A percentile compares a stretch with the other conserved stretches of the same genome.
Conservation (phyloP, 2,329 filamentous ascomycete species). For the Fusarium robinianum region DNA sequence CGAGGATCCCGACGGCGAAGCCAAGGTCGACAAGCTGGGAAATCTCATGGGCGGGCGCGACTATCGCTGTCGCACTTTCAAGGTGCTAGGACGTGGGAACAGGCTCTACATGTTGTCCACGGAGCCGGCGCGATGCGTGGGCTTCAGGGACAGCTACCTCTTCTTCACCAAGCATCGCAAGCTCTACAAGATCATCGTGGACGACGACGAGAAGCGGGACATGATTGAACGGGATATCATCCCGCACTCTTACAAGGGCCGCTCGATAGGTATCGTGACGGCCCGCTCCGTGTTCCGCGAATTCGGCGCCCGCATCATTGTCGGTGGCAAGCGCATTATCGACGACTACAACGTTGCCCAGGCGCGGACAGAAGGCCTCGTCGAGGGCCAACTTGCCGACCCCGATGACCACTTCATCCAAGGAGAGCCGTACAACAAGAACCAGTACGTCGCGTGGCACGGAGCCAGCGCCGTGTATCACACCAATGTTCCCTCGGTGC, state of each 20-base stretch:
- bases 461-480: slow-evolving; percentile 96
- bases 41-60: slow-evolving; percentile 82
- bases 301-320: slow-evolving; percentile 91
- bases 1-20: slow-evolving; percentile 84
- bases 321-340: slow-evolving; percentile 81
- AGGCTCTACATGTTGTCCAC: slow-evolving; percentile 98
- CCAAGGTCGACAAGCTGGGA: slow-evolving; percentile 90
- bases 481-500: slow-evolving; percentile 76
- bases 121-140: slow-evolving; percentile 93
- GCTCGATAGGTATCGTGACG: slow-evolving; percentile 94
- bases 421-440: slow-evolving; percentile 93
- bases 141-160: slow-evolving; percentile 96
- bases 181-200: slow-evolving; percentile 97
- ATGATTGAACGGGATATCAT: slow-evolving; percentile 95
- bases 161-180: slow-evolving; percentile 98
- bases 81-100: slow-evolving; percentile 79
- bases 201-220: slow-evolving; percentile 95
- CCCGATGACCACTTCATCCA: slow-evolving; percentile 79
- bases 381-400: slow-evolving; percentile 90
- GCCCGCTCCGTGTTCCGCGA: slow-evolving; percentile 96
- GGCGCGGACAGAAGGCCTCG: slow-evolving; percentile 73
- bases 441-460: slow-evolving; percentile 98
- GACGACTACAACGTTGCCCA: slow-evolving; percentile 89
- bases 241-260: slow-evolving; percentile 97
- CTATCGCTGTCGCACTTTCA: slow-evolving; percentile 95